Evolutionary conservation across 164 flowering plant genomes (phyloP).

Genomic region (Berberis thunbergii): DNA sequence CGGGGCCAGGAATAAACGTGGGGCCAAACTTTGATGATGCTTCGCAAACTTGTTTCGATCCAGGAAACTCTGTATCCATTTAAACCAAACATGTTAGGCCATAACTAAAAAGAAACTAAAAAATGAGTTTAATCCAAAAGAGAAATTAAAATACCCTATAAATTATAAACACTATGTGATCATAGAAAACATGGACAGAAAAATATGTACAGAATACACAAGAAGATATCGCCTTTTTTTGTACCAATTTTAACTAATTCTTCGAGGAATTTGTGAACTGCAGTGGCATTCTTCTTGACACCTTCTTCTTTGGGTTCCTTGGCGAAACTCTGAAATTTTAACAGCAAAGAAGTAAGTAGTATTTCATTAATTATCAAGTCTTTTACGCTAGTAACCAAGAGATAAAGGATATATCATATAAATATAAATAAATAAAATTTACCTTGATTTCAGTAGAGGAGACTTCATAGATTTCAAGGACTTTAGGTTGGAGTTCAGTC

Average conservation of each 20-base stretch:
- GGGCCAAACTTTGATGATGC: slow-evolving; percentile 49
- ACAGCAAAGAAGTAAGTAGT: neutral
- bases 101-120: neutral
- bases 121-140: neutral
- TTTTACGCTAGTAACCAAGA: neutral
- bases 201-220: neutral
- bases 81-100: no score
- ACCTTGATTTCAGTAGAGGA: slow-evolving; percentile 66
- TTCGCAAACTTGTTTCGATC: slow-evolving; percentile 58
- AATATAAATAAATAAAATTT: neutral
- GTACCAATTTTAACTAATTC: slow-evolving; percentile 72
- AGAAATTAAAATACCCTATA: no score
- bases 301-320: slow-evolving; percentile 57
- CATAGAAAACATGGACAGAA: neutral
- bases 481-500: slow-evolving; percentile 62
- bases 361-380: neutral
- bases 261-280: slow-evolving; percentile 57
- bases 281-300: slow-evolving; percentile 61
- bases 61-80: slow-evolving; percentile 53
- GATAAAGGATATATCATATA: neutral
- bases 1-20: slow-evolving; percentile 42
- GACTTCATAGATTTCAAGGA: slow-evolving; percentile 68
- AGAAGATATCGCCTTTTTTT: neutral
- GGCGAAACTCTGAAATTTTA: slow-evolving; percentile 36
- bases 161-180: neutral